Evolutionary conservation across 2,329 filamentous ascomycete species (phyloP).

Genomic region (Phialophora expanda): DNA sequence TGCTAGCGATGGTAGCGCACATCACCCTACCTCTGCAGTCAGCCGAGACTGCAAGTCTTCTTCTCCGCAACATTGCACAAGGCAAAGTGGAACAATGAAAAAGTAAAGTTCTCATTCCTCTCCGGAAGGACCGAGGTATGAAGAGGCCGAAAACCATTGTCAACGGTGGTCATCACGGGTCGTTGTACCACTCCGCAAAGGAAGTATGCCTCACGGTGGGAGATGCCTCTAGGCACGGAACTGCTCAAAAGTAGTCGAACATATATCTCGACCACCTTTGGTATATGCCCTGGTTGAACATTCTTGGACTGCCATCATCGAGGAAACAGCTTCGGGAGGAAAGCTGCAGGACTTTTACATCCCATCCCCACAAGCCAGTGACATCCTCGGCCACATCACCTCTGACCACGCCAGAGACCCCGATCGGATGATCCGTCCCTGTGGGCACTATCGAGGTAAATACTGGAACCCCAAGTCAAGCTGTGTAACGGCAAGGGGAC

Average conservation of each 20-base stretch:
- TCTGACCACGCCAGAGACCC: constrained; percentile 16
- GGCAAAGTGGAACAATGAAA: constrained; percentile 26
- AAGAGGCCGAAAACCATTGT: background rate
- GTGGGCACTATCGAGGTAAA: constrained; percentile 14
- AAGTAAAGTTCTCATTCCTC: constrained; percentile 5
- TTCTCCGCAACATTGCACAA: constrained; percentile 26
- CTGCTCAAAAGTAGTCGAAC: constrained; percentile 3
- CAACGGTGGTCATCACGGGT: constrained; percentile 8
- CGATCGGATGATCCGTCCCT: constrained; percentile 15
- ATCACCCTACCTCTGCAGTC: too few relatives aligned
- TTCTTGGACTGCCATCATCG: constrained; percentile 27
- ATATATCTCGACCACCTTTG: constrained; percentile 3
- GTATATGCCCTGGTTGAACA: constrained; percentile 11
- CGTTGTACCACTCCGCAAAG: background rate
- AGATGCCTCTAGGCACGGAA: constrained; percentile 28
- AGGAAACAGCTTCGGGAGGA: constrained; percentile 6
- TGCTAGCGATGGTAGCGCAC: too few relatives aligned
- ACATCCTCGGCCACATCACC: constrained; percentile 17
- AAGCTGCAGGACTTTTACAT: constrained; percentile 6
- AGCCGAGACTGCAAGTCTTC: constrained; percentile 5
- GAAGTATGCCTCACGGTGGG: constrained; percentile 20
- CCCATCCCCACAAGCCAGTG: constrained; percentile 13
- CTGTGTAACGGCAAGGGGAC: constrained; percentile 1
- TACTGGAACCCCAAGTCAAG: constrained; percentile 4
- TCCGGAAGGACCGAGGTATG: background rate